These are phyloP conservation scores for Botryosphaeria dothidea DNA, from an alignment of 2,329 filamentous ascomycete species.

Conservation along the genomic window DNA sequence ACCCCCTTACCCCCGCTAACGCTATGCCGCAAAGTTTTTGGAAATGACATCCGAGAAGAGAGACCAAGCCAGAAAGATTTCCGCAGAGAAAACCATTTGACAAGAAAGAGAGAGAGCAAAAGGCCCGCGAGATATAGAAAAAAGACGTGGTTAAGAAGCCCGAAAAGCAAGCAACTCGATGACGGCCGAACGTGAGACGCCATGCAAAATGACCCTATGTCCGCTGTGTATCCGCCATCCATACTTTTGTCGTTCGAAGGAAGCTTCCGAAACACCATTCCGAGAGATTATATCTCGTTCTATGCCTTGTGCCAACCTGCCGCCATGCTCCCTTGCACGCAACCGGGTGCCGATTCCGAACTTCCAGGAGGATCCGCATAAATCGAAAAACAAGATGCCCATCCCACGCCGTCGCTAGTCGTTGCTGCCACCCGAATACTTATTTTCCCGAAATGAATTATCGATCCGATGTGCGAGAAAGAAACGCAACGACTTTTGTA, in stretches of 20 bases:
- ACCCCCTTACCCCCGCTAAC: constrained; percentile 19
- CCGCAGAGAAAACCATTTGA: constrained; percentile 18
- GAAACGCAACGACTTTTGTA: constrained; percentile 19
- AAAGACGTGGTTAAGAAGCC: constrained; percentile 15
- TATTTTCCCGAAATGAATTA: constrained; percentile 18
- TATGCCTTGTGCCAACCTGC: constrained; percentile 22
- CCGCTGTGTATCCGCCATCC: constrained; percentile 18
- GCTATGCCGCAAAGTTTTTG: constrained; percentile 20
- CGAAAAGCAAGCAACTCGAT: constrained; percentile 19
- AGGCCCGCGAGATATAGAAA: constrained; percentile 14
- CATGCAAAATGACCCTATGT: constrained; percentile 14
- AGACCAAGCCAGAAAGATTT: constrained; percentile 20
- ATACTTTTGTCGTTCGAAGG: constrained; percentile 20
- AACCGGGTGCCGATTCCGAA: constrained; percentile 19
- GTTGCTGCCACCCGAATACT: constrained; percentile 21
- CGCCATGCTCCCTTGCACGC: constrained; percentile 20
- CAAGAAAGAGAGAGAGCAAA: constrained; percentile 19
- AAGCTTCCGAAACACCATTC: constrained; percentile 21
- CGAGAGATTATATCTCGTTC: constrained; percentile 18
- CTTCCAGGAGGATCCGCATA: constrained; percentile 19
- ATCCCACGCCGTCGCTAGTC: constrained; percentile 21
- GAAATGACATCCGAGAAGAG: constrained; percentile 21
- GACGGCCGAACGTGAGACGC: constrained; percentile 16
- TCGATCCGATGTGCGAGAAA: constrained; percentile 21
- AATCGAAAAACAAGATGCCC: constrained; percentile 21